phyloP scores from a whole-genome alignment of 805 yeast species.

The Metschnikowia arizonensis region DNA sequence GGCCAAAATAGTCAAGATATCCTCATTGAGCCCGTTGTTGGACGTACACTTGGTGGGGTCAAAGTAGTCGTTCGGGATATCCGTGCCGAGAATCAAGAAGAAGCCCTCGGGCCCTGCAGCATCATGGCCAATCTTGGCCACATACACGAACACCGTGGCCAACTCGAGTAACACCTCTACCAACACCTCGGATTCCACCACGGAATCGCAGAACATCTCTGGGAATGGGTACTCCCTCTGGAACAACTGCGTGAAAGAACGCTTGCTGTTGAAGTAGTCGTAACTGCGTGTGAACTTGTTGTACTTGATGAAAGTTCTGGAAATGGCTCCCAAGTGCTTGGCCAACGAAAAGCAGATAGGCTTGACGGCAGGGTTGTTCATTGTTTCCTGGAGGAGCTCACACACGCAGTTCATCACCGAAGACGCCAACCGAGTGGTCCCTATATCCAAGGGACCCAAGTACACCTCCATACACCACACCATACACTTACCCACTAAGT shows the following conservation, averaged over 20 bases:
- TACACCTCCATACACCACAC: conserved; percentile 59
- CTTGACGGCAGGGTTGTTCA: conserved; percentile 25
- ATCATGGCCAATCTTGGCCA: conserved; percentile 47
- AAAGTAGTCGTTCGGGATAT: conserved; percentile 34
- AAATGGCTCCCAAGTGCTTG: conserved; percentile 52
- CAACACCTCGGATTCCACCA: conserved; percentile 61
- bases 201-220: conserved; percentile 65
- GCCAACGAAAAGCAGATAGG: conserved; percentile 45
- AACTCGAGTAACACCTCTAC: conserved; percentile 73
- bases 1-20: conserved; percentile 39
- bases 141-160: conserved; percentile 53
- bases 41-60: conserved; percentile 41
- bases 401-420: conserved; percentile 53
- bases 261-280: conserved; percentile 51
- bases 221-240: conserved; percentile 64
- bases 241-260: conserved; percentile 65
- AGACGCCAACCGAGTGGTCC: conserved; percentile 60
- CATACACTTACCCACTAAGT: conserved; percentile 44
- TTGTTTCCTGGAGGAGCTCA: conserved; percentile 32
- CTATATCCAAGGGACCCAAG: conserved; percentile 48
- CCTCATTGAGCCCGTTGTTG: conserved; percentile 42
- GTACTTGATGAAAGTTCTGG: conserved; percentile 48
- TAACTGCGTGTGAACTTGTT: conserved; percentile 46
- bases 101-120: conserved; percentile 43
- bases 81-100: conserved; percentile 33